phyloP scores from a whole-genome alignment of 768 basidiomycete species.

The Steccherinum ochraceum region DNA sequence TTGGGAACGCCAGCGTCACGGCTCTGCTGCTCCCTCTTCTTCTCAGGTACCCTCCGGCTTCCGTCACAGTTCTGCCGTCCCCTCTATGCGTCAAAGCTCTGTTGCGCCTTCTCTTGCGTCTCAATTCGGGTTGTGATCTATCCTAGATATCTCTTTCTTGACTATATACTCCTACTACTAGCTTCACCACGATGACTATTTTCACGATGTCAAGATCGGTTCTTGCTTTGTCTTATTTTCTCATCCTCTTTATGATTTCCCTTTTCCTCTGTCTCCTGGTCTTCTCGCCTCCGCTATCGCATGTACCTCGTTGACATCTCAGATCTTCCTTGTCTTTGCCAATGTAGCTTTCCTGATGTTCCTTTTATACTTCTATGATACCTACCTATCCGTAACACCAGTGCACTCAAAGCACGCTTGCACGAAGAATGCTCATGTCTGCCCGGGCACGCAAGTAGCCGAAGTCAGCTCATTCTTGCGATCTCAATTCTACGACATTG shows the following conservation, averaged over 20 bases:
- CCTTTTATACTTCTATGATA: no score
- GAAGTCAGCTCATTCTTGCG: no score
- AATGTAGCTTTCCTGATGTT: not conserved
- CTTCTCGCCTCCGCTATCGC: no score
- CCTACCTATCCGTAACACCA: no score
- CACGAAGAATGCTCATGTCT: no score
- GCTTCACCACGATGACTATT: not conserved
- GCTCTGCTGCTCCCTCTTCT: slow-evolving; percentile 38
- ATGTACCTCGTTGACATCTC: not conserved
- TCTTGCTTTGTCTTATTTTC: not conserved
- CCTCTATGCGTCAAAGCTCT: slow-evolving; percentile 14
- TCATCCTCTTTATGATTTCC: not conserved
- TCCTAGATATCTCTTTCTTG: not conserved
- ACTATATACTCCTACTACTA: not conserved
- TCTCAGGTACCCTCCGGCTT: slow-evolving; percentile 27
- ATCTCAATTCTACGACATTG: no score
- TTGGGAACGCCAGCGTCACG: slow-evolving; percentile 64
- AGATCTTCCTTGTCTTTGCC: not conserved
- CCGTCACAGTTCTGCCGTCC: slow-evolving; percentile 6
- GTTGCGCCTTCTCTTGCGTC: slow-evolving; percentile 19
- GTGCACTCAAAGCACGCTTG: no score
- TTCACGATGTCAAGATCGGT: not conserved
- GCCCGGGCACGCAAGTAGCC: no score
- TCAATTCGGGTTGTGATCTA: slow-evolving; percentile 17
- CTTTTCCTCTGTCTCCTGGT: not conserved